Evolutionary conservation across 2,329 filamentous ascomycete genomes (phyloP).

Genomic region (Moelleriella libera): DNA sequence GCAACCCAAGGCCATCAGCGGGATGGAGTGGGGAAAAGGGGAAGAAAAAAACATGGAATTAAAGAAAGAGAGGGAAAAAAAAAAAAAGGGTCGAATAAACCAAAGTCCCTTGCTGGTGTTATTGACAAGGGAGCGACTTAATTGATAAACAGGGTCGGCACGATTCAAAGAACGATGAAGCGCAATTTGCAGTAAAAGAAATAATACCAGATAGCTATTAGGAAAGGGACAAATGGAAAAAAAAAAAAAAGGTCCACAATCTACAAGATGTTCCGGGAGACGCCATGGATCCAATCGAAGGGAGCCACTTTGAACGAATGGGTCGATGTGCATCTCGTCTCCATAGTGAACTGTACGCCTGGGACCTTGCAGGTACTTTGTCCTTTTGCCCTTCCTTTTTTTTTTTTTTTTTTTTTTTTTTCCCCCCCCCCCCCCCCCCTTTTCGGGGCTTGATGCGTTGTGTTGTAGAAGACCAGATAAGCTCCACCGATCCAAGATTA

Average conservation of each 20-base stretch:
- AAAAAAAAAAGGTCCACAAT: neutral
- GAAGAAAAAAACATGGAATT: neutral
- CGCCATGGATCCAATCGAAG: neutral
- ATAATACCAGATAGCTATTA: no score
- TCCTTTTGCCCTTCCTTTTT: neutral
- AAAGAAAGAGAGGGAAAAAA: neutral
- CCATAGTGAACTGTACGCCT: no score
- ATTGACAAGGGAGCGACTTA: no score
- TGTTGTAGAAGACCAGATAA: neutral
- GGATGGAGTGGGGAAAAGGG: no score
- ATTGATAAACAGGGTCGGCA: no score
- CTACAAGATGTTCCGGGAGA: neutral
- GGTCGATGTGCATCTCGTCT: neutral
- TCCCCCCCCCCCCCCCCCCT: neutral
- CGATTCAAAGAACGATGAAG: no score
- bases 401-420: neutral
- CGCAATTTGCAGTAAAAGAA: no score
- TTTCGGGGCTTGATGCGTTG: neutral
- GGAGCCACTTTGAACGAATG: neutral
- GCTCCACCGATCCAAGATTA: no score
- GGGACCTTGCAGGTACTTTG: neutral
- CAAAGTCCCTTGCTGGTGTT: no score
- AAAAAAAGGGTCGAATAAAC: neutral
- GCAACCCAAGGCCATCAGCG: no score
- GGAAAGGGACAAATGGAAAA: neutral